Evolutionary conservation across 257 asterid genomes (phyloP).

Genomic region (Striga asiatica): DNA sequence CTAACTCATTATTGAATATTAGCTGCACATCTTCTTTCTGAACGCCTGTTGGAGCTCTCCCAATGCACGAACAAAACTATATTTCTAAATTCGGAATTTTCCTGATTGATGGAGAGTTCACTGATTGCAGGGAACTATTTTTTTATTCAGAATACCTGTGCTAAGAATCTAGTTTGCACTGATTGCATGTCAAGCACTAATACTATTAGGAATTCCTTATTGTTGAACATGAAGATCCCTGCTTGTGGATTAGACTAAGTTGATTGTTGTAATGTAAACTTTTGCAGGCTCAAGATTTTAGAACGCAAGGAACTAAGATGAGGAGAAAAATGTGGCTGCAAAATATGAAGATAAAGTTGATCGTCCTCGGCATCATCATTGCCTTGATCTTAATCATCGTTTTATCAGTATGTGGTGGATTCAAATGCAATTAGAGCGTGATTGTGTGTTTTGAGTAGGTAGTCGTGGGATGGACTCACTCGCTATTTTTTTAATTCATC

Average conservation of each 20-base stretch:
- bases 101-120: not conserved
- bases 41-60: too few relatives aligned
- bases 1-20: constrained; percentile 6
- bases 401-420: constrained; percentile 70
- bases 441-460: not conserved
- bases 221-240: too few relatives aligned
- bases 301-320: constrained; percentile 86
- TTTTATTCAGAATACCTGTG: too few relatives aligned
- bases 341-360: constrained; percentile 91
- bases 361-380: constrained; percentile 71
- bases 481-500: not conserved
- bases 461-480: not conserved
- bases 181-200: too few relatives aligned
- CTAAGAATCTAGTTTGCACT: too few relatives aligned
- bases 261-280: not conserved
- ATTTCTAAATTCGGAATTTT: not conserved
- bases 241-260: not conserved
- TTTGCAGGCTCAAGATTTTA: constrained; percentile 84
- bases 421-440: constrained; percentile 38
- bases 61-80: not conserved
- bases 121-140: not conserved
- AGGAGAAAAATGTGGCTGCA: constrained; percentile 95
- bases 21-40: too few relatives aligned
- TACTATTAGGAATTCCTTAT: too few relatives aligned
- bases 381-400: constrained; percentile 89